Evolutionary conservation across 371 early-diverging fungal genomes (phyloP), one percentile per base, ranked within the genome.

Genomic region (Choanephora cucurbitarum): DNA sequence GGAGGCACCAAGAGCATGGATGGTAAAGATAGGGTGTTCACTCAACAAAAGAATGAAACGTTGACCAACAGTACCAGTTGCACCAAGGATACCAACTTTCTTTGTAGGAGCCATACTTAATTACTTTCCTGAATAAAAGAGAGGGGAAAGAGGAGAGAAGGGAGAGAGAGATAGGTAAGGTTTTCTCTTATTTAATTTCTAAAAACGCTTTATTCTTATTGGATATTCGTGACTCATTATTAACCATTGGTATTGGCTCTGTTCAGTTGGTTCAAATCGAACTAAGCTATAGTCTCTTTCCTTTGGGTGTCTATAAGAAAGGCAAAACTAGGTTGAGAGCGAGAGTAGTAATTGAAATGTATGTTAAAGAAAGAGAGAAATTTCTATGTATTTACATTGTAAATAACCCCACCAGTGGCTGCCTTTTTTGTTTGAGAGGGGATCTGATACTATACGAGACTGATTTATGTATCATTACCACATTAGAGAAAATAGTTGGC

Each of bases 21-120:
- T 85, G 43, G 76, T 77, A 67, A 98, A 95, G 56, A 81, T 74
- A 44, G 96, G 96, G 73, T 98, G 95, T 50, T 80, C 70, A 8
- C 87, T 84, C 47, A 98, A 85, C 46, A 97, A 82, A 44, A 88
- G 79, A 58, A 96, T 92, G 61, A 98, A 96, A n/a, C 97, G 89
- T 69, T 98, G 98, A 42, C 97, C 97, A 19, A 98, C 98, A n/a
- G 94, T 95, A 67, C 97, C 98, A 4, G 97, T 98, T 34, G 96
- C 96, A 64, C 98, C 98, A 51, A 97, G 90, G 57, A 97, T 88
- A 64, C 95, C 98, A 34, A 90, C 95, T 68, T 85, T 89, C 55
- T 79, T 76, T n/a, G 60, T 52, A 37, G 57, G 49, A 44, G 64
- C 50, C 66, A 65, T 65, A n/a, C n/a, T n/a, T n/a, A n/a, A n/a